Conservation (phyloP, 1,139 yeast species). For the Ashbya aceris region DNA sequence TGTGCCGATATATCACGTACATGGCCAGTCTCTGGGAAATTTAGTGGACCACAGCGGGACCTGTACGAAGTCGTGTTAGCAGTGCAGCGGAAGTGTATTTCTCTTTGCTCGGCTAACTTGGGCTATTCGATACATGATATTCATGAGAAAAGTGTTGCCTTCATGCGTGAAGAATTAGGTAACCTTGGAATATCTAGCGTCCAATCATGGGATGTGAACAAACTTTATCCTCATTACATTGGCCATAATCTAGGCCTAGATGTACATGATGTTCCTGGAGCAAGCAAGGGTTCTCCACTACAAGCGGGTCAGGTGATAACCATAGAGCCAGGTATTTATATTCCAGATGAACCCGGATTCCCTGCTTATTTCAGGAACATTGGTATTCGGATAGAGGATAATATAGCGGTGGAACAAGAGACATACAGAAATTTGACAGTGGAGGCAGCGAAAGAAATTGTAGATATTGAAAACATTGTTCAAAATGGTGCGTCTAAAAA, state of each 20-base stretch:
- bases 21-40: constrained; percentile 80
- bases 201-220: constrained; percentile 42
- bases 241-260: constrained; percentile 95
- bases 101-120: constrained; percentile 40
- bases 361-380: constrained; percentile 80
- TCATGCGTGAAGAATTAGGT: constrained; percentile 53
- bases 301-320: constrained; percentile 70
- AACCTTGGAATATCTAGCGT: constrained; percentile 59
- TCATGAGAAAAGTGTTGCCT: constrained; percentile 57
- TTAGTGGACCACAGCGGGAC: constrained; percentile 71
- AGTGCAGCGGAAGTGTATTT: constrained; percentile 74
- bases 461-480: constrained; percentile 63
- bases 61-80: constrained; percentile 79
- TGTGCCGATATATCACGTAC: constrained; percentile 93
- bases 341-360: constrained; percentile 60
- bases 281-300: constrained; percentile 43
- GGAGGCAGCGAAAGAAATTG: constrained; percentile 78
- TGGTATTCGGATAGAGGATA: constrained; percentile 93
- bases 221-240: constrained; percentile 84
- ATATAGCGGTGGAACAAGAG: constrained; percentile 63
- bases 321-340: constrained; percentile 89
- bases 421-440: constrained; percentile 57
- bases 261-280: constrained; percentile 72
- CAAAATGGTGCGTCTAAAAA: constrained; percentile 46
- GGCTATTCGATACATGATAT: constrained; percentile 61